phyloP scores from a whole-genome alignment of 2,329 filamentous ascomycete species.

The Acrocalymma vagum region DNA sequence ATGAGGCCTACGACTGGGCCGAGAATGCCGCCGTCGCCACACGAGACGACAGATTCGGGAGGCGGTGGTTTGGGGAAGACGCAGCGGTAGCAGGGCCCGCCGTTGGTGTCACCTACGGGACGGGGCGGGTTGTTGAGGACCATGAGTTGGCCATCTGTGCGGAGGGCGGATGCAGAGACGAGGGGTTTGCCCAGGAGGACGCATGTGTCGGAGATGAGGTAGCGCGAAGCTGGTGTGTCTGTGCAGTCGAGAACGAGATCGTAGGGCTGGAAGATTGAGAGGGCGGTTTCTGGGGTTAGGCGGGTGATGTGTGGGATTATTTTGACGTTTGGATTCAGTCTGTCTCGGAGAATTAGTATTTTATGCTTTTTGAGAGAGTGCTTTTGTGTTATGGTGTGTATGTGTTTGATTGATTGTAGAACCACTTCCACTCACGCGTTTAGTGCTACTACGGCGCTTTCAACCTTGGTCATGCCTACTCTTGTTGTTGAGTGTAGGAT shows the following conservation, averaged over 20 bases:
- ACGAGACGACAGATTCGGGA: slow-evolving; percentile 81
- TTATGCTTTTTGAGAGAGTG: too few relatives aligned
- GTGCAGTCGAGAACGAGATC: slow-evolving; percentile 94
- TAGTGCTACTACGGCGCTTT: slow-evolving; percentile 66
- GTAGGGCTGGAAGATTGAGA: slow-evolving; percentile 72
- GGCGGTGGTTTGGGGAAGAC: slow-evolving; percentile 90
- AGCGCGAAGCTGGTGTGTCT: slow-evolving; percentile 89
- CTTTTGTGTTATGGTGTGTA: too few relatives aligned
- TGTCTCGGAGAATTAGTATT: slow-evolving; percentile 42
- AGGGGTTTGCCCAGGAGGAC: slow-evolving; percentile 81
- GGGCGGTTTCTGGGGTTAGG: slow-evolving; percentile 74
- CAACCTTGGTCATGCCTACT: slow-evolving; percentile 80
- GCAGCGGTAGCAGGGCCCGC: slow-evolving; percentile 92
- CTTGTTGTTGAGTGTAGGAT: slow-evolving; percentile 77
- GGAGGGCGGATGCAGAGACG: slow-evolving; percentile 87
- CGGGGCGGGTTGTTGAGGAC: slow-evolving; percentile 83
- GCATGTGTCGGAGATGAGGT: slow-evolving; percentile 90
- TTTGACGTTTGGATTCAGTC: slow-evolving; percentile 75
- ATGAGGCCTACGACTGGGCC: slow-evolving; percentile 93
- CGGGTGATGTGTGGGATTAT: slow-evolving; percentile 71
- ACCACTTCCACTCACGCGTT: slow-evolving; percentile 51
- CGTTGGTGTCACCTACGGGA: slow-evolving; percentile 62
- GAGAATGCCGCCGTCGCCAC: slow-evolving; percentile 90
- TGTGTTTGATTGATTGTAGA: too few relatives aligned
- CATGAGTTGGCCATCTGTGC: slow-evolving; percentile 89